Percentiles rank a stretch among this genome's conserved stretches.
Evolutionary conservation across 192 early-diverging fungal genomes (phyloP).

Genomic region (Rhizophagus prolifer): DNA sequence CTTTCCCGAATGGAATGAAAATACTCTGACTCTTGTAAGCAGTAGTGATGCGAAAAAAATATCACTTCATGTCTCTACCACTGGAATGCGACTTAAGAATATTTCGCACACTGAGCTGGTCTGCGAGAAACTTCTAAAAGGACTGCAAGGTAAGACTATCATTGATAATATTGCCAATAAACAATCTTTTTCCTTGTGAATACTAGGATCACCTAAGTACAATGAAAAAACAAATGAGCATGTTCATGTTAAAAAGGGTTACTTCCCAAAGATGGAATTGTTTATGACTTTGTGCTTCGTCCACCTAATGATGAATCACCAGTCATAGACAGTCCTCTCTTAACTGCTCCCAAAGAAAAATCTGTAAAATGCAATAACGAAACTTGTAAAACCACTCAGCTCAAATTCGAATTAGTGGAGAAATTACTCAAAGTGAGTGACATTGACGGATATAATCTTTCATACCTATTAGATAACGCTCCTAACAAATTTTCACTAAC

Average conservation of each 20-base stretch:
- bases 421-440: not conserved
- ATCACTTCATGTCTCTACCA: no score
- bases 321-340: constrained; percentile 19
- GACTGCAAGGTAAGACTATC: not conserved
- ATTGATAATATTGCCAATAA: no score
- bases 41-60: no score
- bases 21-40: no score
- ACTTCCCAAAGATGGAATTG: no score
- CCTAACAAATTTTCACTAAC: not conserved
- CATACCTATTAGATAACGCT: not conserved
- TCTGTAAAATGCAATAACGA: not conserved
- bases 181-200: no score
- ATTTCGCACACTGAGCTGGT: not conserved
- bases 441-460: constrained; percentile 11
- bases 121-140: not conserved
- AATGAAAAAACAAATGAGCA: no score
- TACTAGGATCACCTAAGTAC: no score
- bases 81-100: not conserved
- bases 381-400: not conserved
- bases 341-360: not conserved
- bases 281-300: constrained; percentile 1
- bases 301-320: not conserved
- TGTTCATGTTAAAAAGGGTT: no score
- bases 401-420: not conserved
- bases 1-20: no score